These are phyloP conservation scores for Pouteria campechiana DNA, from an alignment of 179 eudicot species.

Conservation along the genomic window DNA sequence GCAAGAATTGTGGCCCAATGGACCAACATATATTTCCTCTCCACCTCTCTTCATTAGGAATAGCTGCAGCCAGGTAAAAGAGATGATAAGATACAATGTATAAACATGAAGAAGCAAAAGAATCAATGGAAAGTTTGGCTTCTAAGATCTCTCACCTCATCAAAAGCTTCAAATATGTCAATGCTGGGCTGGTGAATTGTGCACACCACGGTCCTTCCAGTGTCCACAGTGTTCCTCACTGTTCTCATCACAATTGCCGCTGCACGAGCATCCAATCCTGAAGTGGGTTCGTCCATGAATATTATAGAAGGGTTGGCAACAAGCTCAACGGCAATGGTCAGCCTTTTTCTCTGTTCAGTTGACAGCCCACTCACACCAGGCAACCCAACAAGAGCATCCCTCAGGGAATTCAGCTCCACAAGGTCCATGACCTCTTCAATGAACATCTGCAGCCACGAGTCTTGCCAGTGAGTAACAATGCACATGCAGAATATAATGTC, in stretches of 20 bases:
- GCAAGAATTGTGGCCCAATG: slow-evolving; percentile 56
- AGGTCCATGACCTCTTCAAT: slow-evolving; percentile 73
- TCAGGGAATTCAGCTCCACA: slow-evolving; percentile 42
- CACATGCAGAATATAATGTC: too few relatives aligned
- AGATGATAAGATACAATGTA: neutral
- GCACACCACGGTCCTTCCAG: slow-evolving; percentile 65
- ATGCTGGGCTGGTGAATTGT: slow-evolving; percentile 82
- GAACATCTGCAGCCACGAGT: slow-evolving; percentile 43
- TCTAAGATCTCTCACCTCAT: slow-evolving; percentile 1
- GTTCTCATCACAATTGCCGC: slow-evolving; percentile 84
- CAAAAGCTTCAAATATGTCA: too few relatives aligned
- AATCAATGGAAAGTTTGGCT: neutral
- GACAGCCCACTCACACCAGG: slow-evolving; percentile 75
- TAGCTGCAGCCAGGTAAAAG: slow-evolving; percentile 28
- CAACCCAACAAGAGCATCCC: slow-evolving; percentile 64
- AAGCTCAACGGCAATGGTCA: slow-evolving; percentile 55
- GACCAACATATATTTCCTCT: slow-evolving; percentile 73
- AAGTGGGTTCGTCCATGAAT: slow-evolving; percentile 84
- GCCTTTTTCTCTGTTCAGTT: slow-evolving; percentile 69
- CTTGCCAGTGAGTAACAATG: neutral
- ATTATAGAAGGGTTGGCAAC: slow-evolving; percentile 65
- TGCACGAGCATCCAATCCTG: slow-evolving; percentile 79
- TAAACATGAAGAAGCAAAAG: too few relatives aligned
- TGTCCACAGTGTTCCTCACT: slow-evolving; percentile 57
- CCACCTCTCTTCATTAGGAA: slow-evolving; percentile 82